These are phyloP conservation scores for Aspergillus funiculosus DNA, from an alignment of 495 filamentous ascomycete genomes.

Conservation along the genomic window DNA sequence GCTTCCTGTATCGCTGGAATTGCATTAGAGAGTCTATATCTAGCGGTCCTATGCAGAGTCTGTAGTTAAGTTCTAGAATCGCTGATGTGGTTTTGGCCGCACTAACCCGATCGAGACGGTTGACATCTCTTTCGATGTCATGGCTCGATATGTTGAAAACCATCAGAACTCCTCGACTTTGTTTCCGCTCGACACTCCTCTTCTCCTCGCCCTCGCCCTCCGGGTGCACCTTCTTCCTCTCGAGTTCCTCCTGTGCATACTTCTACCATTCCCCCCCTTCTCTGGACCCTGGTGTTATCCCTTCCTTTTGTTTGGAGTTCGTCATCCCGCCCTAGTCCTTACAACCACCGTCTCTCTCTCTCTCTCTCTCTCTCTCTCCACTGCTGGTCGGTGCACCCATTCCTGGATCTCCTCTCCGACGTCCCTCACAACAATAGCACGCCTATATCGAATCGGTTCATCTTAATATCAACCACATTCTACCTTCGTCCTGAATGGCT, in stretches of 20 bases:
- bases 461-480: slow-evolving; percentile 2
- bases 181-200: slow-evolving; percentile 1
- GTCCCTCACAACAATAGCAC: background rate
- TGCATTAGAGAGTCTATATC: background rate
- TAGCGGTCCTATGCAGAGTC: background rate
- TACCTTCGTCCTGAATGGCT: slow-evolving; percentile 43
- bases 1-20: background rate
- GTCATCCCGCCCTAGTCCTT: slow-evolving; percentile 16
- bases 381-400: slow-evolving; percentile 21
- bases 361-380: slow-evolving; percentile 19
- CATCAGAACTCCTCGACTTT: slow-evolving; percentile 20
- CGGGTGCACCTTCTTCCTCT: slow-evolving; percentile 13
- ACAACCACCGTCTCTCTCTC: slow-evolving; percentile 16
- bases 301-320: slow-evolving; percentile 11
- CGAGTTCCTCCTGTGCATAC: slow-evolving; percentile 6
- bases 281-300: slow-evolving; percentile 7
- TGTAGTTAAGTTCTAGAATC: slow-evolving; percentile 24
- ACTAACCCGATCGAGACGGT: slow-evolving; percentile 25
- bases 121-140: slow-evolving; percentile 30
- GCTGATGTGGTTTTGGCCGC: slow-evolving; percentile 20
- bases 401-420: slow-evolving; percentile 5
- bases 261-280: background rate
- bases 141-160: slow-evolving; percentile 23
- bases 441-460: background rate
- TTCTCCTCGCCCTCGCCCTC: slow-evolving; percentile 13